Base-by-base conservation (phyloP, 2,329 filamentous ascomycete genomes). In the Didymosphaeria variabile region DNA sequence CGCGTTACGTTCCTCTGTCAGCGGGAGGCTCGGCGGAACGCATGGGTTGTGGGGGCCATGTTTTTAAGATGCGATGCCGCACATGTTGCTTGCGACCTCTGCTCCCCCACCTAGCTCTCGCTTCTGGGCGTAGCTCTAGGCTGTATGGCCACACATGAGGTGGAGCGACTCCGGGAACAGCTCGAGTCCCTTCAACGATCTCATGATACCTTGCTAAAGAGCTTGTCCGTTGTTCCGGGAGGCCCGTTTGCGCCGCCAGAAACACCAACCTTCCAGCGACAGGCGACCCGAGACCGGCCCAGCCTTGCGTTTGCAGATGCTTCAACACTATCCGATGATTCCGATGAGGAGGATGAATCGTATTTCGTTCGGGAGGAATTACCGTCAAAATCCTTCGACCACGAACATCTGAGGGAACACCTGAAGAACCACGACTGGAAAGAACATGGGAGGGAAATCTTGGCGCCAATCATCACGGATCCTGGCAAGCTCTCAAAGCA, bases 361-460 rank as follows among this genome's bases (percentile, higher is more conserved):
- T 77, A 67, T 59, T 77, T 75, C 49, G 76, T 82, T 5, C 80
- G 81, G 62, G 69, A 70, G 17, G 71, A 78, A 17, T 67, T 85
- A 21, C 74, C 78, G 2, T 60, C 75, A 0, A 77, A 78, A 44
- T 75, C 69, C 5, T 81, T 79, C 61, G 75, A 81, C 46, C 77
- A 82, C 54, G 80, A 82, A 56, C 76, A 80, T 63, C 66, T 85
- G 19, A 75, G 81, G 21, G 70, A 79, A 8, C 82, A 85, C 67
- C 64, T 84, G 44, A 79, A 75, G 62, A 78, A 66, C 17, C 79
- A 83, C 61, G 62, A 73, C 21, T 84, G 81, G 77, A 76, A 77
- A 49, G 71, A 79, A 45, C 73, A 78, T 63, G 79, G 79, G 17
- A 70, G 74, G 57, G 74, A 74, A 38, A 77, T 84, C 21, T 64